Evolutionary conservation across 805 yeast species (phyloP), one percentile per base, ranked within the genome.

Genomic region (Schizosaccharomyces japonicus): DNA sequence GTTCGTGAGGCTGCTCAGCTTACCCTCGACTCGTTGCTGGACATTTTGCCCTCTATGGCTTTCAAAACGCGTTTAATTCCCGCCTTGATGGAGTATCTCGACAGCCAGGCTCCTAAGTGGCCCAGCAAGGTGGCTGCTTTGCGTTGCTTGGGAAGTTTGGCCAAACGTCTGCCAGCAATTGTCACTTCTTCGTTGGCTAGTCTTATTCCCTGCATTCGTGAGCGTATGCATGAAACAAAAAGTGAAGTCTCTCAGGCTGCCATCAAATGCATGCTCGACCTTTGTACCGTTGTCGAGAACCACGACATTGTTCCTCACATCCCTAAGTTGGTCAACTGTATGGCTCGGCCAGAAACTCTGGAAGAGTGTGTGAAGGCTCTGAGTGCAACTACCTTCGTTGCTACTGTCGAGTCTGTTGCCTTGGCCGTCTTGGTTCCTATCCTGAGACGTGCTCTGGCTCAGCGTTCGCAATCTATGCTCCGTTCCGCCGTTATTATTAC

Each of bases 381-480:
- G 52, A 79, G 94, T 2, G 80, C 92, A 36, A 95, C 87, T 48
- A 90, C 98, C 0, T 87, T 87, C 62, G 96, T 87, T 46, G 94
- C 98, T 44, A 98, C 90, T 66, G 98, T 87, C 52, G 90, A 95
- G 13, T 96, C 85, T 66, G 92, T 96, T 4, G 92, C 93, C 3
- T 69, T 87, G 55, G 73, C 96, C 6, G 65, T 87, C 49, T 69
- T 87, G 58, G 95, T 82, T 44, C 98, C 98, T 44, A 85, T 85
- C 54, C 72, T 87, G 57, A 84, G 76, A 60, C 82, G 85, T 61
- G 87, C 96, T 2, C 69, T 87, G 58, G 79, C 78, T 57, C 74
- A 80, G 67, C 73, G 87, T 34, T 79, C 95, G 17, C 95, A 90
- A 66, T 96, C 87, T 60, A 93, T 87, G 63, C 72, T 90, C 56